phyloP scores from a whole-genome alignment of 2,329 filamentous ascomycete species.

The Chaetomiaceae sp. region DNA sequence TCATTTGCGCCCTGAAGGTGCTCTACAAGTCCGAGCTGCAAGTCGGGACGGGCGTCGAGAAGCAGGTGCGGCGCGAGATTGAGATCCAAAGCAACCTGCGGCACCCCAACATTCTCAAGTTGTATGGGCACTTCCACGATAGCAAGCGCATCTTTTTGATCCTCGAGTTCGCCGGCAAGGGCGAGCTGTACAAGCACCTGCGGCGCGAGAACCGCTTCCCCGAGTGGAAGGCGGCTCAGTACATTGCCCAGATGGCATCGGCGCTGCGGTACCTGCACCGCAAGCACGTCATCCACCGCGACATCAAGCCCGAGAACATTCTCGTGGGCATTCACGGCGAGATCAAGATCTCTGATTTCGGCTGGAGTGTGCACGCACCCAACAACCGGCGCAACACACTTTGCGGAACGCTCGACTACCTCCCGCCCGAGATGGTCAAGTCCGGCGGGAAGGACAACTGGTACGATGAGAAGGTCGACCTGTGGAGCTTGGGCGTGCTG shows the following conservation, averaged over 20 bases:
- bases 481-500: slow-evolving; percentile 92
- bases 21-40: slow-evolving; percentile 79
- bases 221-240: slow-evolving; percentile 81
- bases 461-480: slow-evolving; percentile 91
- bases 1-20: slow-evolving; percentile 82
- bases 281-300: slow-evolving; percentile 95
- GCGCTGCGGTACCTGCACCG: slow-evolving; percentile 87
- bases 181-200: slow-evolving; percentile 83
- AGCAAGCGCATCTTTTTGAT: slow-evolving; percentile 84
- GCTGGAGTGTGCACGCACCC: slow-evolving; percentile 96
- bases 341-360: slow-evolving; percentile 98
- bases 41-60: slow-evolving; percentile 71
- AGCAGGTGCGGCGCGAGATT: slow-evolving; percentile 81
- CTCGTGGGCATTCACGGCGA: slow-evolving; percentile 93
- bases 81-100: slow-evolving; percentile 85
- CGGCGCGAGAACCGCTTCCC: slow-evolving; percentile 73
- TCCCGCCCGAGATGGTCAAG: slow-evolving; percentile 96
- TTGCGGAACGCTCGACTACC: slow-evolving; percentile 95
- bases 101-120: slow-evolving; percentile 77
- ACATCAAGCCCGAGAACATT: slow-evolving; percentile 98
- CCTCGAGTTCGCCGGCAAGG: slow-evolving; percentile 79
- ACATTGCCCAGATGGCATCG: slow-evolving; percentile 86
- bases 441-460: slow-evolving; percentile 75
- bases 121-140: slow-evolving; percentile 87
- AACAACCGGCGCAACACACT: slow-evolving; percentile 91